A percentile compares a stretch with the other conserved stretches of the same genome.
phyloP scores from a whole-genome alignment of 2,329 filamentous ascomycete genomes.

The Alternaria brassicicola region DNA sequence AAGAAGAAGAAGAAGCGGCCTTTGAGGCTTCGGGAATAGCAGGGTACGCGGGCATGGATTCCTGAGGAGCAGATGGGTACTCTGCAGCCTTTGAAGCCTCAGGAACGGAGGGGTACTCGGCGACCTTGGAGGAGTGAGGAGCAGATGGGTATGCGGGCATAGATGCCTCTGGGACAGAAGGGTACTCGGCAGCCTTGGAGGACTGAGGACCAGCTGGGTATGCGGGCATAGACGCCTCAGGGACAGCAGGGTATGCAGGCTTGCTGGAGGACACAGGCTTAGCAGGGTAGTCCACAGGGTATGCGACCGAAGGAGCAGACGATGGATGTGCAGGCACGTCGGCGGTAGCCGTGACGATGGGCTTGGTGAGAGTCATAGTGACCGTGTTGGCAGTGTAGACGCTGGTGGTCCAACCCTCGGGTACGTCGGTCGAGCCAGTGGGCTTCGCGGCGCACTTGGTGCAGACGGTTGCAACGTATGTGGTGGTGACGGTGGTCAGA shows the following conservation, averaged over 20 bases:
- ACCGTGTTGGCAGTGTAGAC: conserved; percentile 38
- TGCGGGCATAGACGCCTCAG: conserved; percentile 9
- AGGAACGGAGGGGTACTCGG: conserved; percentile 4
- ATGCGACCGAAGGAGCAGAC: conserved; percentile 8
- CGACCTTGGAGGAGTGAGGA: conserved; percentile 1
- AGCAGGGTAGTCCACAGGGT: conserved; percentile 14
- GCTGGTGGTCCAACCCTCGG: conserved; percentile 42
- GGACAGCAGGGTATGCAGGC: conserved; percentile 4
- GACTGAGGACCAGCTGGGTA: conserved; percentile 1
- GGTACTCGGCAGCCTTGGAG: conserved; percentile 6
- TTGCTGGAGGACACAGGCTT: conserved; percentile 15
- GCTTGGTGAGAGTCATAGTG: conserved; percentile 44
- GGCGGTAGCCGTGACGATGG: conserved; percentile 26
- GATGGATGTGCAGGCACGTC: conserved; percentile 24
- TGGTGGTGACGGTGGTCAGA: conserved; percentile 41
- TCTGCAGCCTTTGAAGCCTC: background rate
- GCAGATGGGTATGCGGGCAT: conserved; percentile 7
- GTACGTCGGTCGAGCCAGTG: conserved; percentile 25
- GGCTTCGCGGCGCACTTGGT: conserved; percentile 25
- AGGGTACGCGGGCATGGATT: conserved; percentile 5
- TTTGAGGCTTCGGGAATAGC: conserved; percentile 2
- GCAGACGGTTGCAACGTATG: conserved; percentile 40
- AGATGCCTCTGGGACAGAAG: background rate
- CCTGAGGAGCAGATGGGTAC: background rate
- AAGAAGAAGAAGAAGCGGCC: background rate